Evolutionary conservation across 495 filamentous ascomycete genomes (phyloP), one percentile per base, ranked within the genome.

Genomic region (Cudoniella acicularis): DNA sequence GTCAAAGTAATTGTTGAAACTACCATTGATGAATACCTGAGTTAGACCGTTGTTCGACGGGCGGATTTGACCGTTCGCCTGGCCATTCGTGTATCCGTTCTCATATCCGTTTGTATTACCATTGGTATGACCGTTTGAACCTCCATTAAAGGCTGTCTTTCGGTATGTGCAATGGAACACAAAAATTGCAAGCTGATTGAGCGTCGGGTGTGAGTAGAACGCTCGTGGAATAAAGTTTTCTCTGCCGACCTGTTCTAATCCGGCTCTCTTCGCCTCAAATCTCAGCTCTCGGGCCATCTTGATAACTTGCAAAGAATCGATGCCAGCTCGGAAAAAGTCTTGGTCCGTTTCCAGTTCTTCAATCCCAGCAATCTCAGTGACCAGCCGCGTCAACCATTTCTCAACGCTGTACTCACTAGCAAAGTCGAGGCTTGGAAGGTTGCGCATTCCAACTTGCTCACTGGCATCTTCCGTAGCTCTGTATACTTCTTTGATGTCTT

Each of bases 401-500:
- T 4, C 30, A 36, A 36, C 13, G 13, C 30, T 36, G 4, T 36
- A 4, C 30, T 4, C 30, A 36, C 30, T 6, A 36, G 30, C 30
- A 13, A 36, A 36, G 13, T 36, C 30, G 4, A 36, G 6, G 4
- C 13, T 36, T 36, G 30, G 30, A 4, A 36, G 13, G 13, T 36
- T 4, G 30, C 30, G 4, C 30, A 36, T 6, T 36, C 30, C 30
- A 13, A 36, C 4, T 36, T 36, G 30, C 13, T 36, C 30, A 36
- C 6, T 36, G 6, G 30, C 30, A 36, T 36, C 30, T 4, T 36
- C 30, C 30, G 13, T 13, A 6, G 6, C 6, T 13, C 13, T 36
- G 30, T 83, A 86, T 6, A 83, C 61, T 13, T 64, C 63, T 21
- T 82, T 70, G 53, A 86, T 81, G 57, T 83, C 81, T 2, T 73